A percentile compares a stretch with the other conserved stretches of the same genome.
phyloP scores from a whole-genome alignment of 1,284 basidiomycete species.

The Thecaphora thlaspeos region DNA sequence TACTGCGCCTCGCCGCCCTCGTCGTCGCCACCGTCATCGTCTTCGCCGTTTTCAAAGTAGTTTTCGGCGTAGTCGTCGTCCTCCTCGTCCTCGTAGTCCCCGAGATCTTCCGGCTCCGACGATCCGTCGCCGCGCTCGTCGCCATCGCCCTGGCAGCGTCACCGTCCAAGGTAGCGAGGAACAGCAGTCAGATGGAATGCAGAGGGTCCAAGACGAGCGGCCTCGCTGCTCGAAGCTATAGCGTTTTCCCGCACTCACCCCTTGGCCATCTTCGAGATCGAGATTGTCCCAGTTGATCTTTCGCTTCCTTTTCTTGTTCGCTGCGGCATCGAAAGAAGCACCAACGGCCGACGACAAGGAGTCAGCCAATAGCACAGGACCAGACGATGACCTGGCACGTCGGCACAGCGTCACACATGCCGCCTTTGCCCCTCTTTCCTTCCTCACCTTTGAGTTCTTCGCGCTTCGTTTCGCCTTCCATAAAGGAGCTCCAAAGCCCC shows the following conservation, averaged over 20 bases:
- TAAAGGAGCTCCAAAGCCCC: conserved; percentile 51
- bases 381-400: too few species aligned
- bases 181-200: too few species aligned
- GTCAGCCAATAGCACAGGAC: too few species aligned
- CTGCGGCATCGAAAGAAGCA: too few species aligned
- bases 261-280: conserved; percentile 38
- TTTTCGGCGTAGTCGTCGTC: conserved; percentile 56
- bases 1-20: conserved; percentile 45
- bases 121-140: conserved; percentile 42
- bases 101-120: conserved; percentile 49
- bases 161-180: too few species aligned
- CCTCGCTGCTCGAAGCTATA: too few species aligned
- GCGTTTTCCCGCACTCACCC: conserved; percentile 7
- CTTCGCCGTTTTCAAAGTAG: conserved; percentile 57
- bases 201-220: too few species aligned
- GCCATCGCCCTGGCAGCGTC: conserved; percentile 16
- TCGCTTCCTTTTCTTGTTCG: conserved; percentile 25
- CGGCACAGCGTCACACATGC: too few species aligned
- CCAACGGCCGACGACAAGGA: not conserved
- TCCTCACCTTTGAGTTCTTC: conserved; percentile 32
- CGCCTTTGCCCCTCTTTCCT: too few species aligned
- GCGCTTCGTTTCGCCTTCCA: conserved; percentile 44
- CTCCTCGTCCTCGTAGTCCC: conserved; percentile 55
- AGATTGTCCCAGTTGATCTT: conserved; percentile 50
- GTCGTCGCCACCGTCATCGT: conserved; percentile 45